phyloP scores from a whole-genome alignment of 805 yeast species.

The Spathaspora boniae region DNA sequence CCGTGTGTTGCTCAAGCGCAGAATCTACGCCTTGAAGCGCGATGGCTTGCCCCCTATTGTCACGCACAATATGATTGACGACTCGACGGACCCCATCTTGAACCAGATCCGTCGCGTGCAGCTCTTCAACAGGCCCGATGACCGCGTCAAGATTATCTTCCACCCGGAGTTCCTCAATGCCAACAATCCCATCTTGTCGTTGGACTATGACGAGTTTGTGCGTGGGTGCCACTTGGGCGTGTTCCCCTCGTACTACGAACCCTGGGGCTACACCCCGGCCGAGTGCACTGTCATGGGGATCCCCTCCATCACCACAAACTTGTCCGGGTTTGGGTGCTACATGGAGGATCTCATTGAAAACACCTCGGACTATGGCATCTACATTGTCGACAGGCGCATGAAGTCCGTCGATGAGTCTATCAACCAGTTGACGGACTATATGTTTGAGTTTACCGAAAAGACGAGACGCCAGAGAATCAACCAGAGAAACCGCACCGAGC shows the following conservation, averaged over 20 bases:
- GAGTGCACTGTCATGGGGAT: slow-evolving; percentile 99
- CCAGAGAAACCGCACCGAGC: slow-evolving; percentile 95
- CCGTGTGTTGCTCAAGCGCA: slow-evolving; percentile 81
- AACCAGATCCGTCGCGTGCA: slow-evolving; percentile 90
- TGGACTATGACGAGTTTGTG: slow-evolving; percentile 96
- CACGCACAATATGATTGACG: slow-evolving; percentile 95
- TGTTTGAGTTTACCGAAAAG: slow-evolving; percentile 85
- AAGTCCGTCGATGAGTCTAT: slow-evolving; percentile 91
- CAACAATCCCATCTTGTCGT: slow-evolving; percentile 86
- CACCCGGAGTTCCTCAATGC: slow-evolving; percentile 97
- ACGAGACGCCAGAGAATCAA: slow-evolving; percentile 96
- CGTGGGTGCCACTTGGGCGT: slow-evolving; percentile 98
- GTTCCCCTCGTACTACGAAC: slow-evolving; percentile 97
- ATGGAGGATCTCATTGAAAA: slow-evolving; percentile 97
- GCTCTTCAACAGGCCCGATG: slow-evolving; percentile 83
- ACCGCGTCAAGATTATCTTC: slow-evolving; percentile 91
- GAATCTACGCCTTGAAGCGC: slow-evolving; percentile 89
- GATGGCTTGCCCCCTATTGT: slow-evolving; percentile 91
- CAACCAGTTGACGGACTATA: slow-evolving; percentile 81
- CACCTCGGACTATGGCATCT: slow-evolving; percentile 93
- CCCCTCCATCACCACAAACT: slow-evolving; percentile 92
- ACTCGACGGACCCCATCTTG: slow-evolving; percentile 83
- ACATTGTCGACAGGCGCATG: slow-evolving; percentile 91
- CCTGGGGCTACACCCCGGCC: slow-evolving; percentile 99
- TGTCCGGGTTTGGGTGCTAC: slow-evolving; percentile 96